These are phyloP conservation scores for Penicillium janthinellum DNA, from an alignment of 2,329 filamentous ascomycete genomes.

Conservation along the genomic window DNA sequence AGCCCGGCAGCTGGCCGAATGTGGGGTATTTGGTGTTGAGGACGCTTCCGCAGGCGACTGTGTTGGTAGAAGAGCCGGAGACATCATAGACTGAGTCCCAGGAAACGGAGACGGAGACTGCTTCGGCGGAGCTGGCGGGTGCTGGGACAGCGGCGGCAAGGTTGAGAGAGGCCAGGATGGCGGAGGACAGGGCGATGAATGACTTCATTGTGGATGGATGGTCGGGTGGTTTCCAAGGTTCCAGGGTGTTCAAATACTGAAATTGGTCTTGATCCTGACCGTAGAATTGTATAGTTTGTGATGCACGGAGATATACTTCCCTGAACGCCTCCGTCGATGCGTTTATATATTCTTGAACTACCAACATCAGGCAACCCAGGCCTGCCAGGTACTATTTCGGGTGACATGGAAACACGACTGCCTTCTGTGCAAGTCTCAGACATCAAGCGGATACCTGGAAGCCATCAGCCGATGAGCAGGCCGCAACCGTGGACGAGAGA, in stretches of 20 bases:
- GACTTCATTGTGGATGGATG: slow-evolving; percentile 29
- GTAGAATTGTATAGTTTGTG: not conserved
- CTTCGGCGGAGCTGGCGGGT: slow-evolving; percentile 9
- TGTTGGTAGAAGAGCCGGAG: slow-evolving; percentile 54
- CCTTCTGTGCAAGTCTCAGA: slow-evolving; percentile 22
- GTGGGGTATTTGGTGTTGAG: slow-evolving; percentile 39
- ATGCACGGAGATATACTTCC: not conserved
- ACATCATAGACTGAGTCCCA: slow-evolving; percentile 75
- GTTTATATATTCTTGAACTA: slow-evolving; percentile 17
- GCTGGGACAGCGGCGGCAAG: slow-evolving; percentile 29
- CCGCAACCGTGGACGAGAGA: not conserved
- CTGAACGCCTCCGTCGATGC: not conserved
- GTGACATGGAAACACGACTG: slow-evolving; percentile 1
- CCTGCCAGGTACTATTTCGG: slow-evolving; percentile 13
- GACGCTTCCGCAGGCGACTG: slow-evolving; percentile 48
- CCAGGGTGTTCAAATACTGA: too few relatives aligned
- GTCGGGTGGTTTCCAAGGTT: not conserved
- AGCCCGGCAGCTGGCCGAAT: slow-evolving; percentile 49
- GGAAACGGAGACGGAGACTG: slow-evolving; percentile 55
- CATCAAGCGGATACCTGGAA: slow-evolving; percentile 6
- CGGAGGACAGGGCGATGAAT: slow-evolving; percentile 20
- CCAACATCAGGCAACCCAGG: not conserved
- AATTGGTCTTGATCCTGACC: not conserved
- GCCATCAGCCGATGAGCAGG: not conserved
- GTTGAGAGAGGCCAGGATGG: slow-evolving; percentile 26